A percentile compares a stretch with the other conserved stretches of the same genome.
These are phyloP conservation scores for Hypoxylon fuscum DNA, from an alignment of 495 filamentous ascomycete genomes.

Conservation along the genomic window DNA sequence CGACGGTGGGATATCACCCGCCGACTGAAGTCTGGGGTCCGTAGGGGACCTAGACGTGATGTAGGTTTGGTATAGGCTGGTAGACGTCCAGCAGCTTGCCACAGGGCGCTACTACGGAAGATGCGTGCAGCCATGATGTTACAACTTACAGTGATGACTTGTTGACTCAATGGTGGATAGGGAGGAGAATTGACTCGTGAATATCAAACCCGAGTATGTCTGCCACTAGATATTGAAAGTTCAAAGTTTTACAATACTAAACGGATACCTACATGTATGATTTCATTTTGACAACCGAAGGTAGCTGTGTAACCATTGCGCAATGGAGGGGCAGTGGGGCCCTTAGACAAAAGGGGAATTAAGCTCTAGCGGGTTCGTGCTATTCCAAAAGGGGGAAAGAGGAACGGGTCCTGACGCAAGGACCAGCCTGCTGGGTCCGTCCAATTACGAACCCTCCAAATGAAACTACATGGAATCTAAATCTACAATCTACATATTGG, in stretches of 20 bases:
- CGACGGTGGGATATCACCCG: conserved; percentile 1
- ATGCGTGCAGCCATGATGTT: conserved; percentile 16
- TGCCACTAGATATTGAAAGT: too few species aligned
- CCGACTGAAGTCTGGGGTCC: too few species aligned
- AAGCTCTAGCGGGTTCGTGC: background rate
- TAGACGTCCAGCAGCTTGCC: conserved; percentile 11
- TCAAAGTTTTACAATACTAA: too few species aligned
- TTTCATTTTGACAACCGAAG: background rate
- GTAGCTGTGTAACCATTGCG: conserved; percentile 3
- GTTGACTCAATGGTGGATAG: background rate
- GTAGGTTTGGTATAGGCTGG: too few species aligned
- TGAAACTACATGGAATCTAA: background rate
- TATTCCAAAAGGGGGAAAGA: background rate
- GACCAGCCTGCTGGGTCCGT: background rate
- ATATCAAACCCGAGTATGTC: too few species aligned
- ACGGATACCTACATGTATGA: too few species aligned
- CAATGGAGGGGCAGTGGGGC: conserved; percentile 16
- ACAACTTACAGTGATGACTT: background rate
- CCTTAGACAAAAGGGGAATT: too few species aligned
- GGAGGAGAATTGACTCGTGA: too few species aligned
- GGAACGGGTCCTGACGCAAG: background rate
- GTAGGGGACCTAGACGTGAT: conserved; percentile 27
- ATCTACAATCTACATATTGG: background rate
- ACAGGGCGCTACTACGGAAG: conserved; percentile 17
- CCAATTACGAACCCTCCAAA: background rate